These are phyloP conservation scores for Pleomassaria siparia DNA, from an alignment of 2,329 filamentous ascomycete species.

Conservation along the genomic window DNA sequence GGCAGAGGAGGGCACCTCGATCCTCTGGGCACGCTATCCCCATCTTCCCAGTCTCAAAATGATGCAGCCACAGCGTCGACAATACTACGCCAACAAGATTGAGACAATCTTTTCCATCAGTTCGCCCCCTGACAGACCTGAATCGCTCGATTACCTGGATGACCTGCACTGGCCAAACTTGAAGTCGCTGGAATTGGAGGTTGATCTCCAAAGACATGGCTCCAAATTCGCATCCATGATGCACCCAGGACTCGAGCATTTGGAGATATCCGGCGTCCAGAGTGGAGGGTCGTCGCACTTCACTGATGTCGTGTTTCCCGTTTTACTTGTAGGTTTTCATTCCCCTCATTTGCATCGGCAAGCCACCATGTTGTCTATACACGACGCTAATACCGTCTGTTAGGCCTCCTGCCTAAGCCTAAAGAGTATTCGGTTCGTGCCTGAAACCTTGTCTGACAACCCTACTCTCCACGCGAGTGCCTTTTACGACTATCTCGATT, in stretches of 20 bases:
- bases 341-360: background rate
- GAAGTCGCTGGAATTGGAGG: constrained; percentile 31
- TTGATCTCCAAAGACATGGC: constrained; percentile 28
- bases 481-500: constrained; percentile 23
- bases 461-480: constrained; percentile 25
- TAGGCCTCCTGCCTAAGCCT: constrained; percentile 22
- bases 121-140: constrained; percentile 15
- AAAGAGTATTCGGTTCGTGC: constrained; percentile 29
- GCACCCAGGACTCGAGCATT: constrained; percentile 23
- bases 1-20: constrained; percentile 34
- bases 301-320: constrained; percentile 21
- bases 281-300: constrained; percentile 25
- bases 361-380: background rate
- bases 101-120: constrained; percentile 26
- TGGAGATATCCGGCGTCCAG: constrained; percentile 30
- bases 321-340: constrained; percentile 20
- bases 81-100: constrained; percentile 37
- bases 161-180: constrained; percentile 31
- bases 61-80: constrained; percentile 24
- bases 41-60: constrained; percentile 26
- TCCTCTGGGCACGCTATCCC: constrained; percentile 36
- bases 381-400: background rate
- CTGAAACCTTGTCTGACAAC: constrained; percentile 18
- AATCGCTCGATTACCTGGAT: constrained; percentile 25
- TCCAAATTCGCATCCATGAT: constrained; percentile 24